A percentile compares a stretch with the other conserved stretches of the same genome.
Conservation (phyloP, 1,284 basidiomycete species). For the Jaminaea rosea region DNA sequence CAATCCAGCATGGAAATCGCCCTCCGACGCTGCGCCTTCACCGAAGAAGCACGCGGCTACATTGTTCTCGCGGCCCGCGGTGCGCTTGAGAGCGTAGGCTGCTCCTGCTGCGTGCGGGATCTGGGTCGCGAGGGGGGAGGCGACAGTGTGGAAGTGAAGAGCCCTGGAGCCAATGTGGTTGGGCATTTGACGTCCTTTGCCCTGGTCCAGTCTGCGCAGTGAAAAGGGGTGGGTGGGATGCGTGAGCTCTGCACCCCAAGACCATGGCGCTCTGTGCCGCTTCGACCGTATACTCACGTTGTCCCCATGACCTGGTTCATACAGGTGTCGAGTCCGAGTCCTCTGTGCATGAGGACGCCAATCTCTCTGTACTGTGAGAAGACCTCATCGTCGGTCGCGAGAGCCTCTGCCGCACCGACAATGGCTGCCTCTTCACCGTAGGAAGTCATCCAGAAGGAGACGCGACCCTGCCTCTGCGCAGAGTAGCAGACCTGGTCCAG, state of each 20-base stretch:
- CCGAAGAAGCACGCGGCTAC: constrained; percentile 87
- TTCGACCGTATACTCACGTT: neutral
- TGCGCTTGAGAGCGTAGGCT: constrained; percentile 75
- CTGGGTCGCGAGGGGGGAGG: constrained; percentile 86
- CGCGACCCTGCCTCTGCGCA: constrained; percentile 83
- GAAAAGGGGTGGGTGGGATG: constrained; percentile 1
- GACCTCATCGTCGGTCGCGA: constrained; percentile 68
- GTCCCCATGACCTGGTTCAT: constrained; percentile 19
- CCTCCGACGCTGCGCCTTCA: constrained; percentile 56
- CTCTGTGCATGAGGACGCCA: constrained; percentile 80
- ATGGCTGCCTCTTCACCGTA: constrained; percentile 87
- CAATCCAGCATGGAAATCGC: constrained; percentile 55
- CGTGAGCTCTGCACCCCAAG: neutral
- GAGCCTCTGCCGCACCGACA: constrained; percentile 76
- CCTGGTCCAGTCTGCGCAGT: no score
- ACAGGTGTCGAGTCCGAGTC: constrained; percentile 52
- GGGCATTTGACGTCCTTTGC: constrained; percentile 42
- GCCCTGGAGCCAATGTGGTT: constrained; percentile 71
- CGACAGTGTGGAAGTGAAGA: constrained; percentile 86
- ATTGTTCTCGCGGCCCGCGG: constrained; percentile 55
- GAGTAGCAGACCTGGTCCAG: constrained; percentile 83
- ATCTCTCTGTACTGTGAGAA: constrained; percentile 57
- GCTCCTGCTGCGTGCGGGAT: constrained; percentile 93
- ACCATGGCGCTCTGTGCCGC: no score
- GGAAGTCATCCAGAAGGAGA: constrained; percentile 71